Percentiles rank a stretch among this genome's conserved stretches.
Conservation (phyloP, 306 rosid species). For the Crataegus laevigata region DNA sequence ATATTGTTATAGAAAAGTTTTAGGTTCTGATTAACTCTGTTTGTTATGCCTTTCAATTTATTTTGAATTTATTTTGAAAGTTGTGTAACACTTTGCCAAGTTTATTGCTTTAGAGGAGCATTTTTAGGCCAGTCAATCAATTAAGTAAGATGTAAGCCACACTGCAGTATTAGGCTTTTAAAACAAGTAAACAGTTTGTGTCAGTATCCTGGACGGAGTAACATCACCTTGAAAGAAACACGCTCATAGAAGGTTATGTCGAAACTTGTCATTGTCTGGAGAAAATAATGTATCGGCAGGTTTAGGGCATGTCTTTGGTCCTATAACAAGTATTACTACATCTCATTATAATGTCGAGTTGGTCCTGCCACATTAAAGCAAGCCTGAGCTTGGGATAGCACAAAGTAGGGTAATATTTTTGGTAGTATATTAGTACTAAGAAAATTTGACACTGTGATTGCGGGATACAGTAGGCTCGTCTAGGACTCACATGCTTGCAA, state of each 20-base stretch:
- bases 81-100: neutral
- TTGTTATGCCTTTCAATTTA: neutral
- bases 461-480: neutral
- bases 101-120: neutral
- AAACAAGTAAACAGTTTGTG: neutral
- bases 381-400: neutral
- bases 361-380: neutral
- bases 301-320: neutral
- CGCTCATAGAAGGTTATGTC: no score
- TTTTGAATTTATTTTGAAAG: neutral
- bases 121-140: neutral
- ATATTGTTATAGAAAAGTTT: neutral
- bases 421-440: neutral
- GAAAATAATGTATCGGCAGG: neutral
- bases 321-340: neutral
- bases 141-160: neutral
- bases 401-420: neutral
- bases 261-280: neutral
- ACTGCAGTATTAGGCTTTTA: neutral
- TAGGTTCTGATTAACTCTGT: neutral
- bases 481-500: no score
- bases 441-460: neutral
- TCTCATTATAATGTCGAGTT: neutral
- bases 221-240: neutral
- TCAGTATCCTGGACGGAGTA: neutral